phyloP scores from a whole-genome alignment of 2,329 filamentous ascomycete genomes.

The Lecanoromycetidae sp. region DNA sequence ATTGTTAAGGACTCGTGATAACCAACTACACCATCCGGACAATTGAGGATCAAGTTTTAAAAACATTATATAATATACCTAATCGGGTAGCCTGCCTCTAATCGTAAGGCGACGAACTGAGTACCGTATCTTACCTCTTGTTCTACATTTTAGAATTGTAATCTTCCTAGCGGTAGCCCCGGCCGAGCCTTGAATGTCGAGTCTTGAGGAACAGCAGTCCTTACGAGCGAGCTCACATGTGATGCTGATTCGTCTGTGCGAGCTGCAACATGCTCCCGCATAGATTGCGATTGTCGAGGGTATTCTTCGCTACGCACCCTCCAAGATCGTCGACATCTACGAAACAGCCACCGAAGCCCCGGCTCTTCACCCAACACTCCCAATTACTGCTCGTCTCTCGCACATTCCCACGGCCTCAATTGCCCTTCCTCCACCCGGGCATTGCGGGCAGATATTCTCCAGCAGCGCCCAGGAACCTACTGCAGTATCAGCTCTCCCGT shows the following conservation, averaged over 20 bases:
- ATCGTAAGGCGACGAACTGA: no score
- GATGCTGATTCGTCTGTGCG: background rate
- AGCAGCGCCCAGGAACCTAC: constrained; percentile 40
- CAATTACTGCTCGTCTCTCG: constrained; percentile 41
- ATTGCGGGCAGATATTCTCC: constrained; percentile 34
- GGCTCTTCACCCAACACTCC: constrained; percentile 48
- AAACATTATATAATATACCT: no score
- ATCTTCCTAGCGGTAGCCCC: no score
- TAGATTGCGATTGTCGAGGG: constrained; percentile 28
- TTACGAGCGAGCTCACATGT: background rate
- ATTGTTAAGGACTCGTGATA: no score
- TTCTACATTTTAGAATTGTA: no score
- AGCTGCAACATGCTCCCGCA: constrained; percentile 24
- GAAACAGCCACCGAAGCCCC: constrained; percentile 22
- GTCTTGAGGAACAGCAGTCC: background rate
- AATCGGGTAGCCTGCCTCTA: no score
- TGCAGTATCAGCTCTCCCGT: constrained; percentile 46
- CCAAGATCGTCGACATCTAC: constrained; percentile 26
- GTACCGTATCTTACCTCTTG: no score
- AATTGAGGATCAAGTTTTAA: no score
- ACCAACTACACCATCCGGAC: no score
- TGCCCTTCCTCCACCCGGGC: constrained; percentile 52
- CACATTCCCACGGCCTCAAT: constrained; percentile 45
- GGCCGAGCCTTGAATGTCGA: no score
- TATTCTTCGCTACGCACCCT: constrained; percentile 29